These are phyloP conservation scores for Diutina scorzettiae DNA, from an alignment of 1,139 yeast genomes.

Conservation along the genomic window DNA sequence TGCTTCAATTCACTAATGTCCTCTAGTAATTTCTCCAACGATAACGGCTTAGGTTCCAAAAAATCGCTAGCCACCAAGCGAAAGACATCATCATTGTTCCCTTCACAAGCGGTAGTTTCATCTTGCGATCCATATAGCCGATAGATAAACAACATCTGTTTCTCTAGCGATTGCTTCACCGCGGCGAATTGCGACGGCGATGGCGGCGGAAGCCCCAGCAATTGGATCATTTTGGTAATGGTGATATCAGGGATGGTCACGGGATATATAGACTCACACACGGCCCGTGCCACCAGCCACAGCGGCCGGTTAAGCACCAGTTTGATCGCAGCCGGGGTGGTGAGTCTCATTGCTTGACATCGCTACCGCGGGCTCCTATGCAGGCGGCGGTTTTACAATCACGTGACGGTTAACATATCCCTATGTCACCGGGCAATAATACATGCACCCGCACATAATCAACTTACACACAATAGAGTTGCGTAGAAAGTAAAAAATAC, in stretches of 20 bases:
- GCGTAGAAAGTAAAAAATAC: too few species aligned
- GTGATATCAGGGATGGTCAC: not conserved
- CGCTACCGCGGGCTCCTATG: too few species aligned
- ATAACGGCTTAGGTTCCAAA: conserved; percentile 14
- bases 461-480: too few species aligned
- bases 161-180: conserved; percentile 21
- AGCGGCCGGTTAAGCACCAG: not conserved
- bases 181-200: conserved; percentile 14
- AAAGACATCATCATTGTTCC: conserved; percentile 18
- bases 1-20: conserved; percentile 14
- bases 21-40: conserved; percentile 14
- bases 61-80: conserved; percentile 27
- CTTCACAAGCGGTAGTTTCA: conserved; percentile 6
- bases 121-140: conserved; percentile 24
- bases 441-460: too few species aligned
- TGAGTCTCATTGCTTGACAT: too few species aligned
- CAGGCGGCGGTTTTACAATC: too few species aligned
- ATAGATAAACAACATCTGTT: conserved; percentile 36
- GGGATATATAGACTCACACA: not conserved
- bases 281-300: not conserved
- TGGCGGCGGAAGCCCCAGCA: conserved; percentile 32
- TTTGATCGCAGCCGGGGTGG: too few species aligned
- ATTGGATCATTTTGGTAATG: conserved; percentile 21
- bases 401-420: too few species aligned
- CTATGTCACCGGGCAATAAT: too few species aligned